Evolutionary conservation across 225 moss, liverwort and hornwort genomes (phyloP).

Genomic region (Pseudoscleropodium purum): DNA sequence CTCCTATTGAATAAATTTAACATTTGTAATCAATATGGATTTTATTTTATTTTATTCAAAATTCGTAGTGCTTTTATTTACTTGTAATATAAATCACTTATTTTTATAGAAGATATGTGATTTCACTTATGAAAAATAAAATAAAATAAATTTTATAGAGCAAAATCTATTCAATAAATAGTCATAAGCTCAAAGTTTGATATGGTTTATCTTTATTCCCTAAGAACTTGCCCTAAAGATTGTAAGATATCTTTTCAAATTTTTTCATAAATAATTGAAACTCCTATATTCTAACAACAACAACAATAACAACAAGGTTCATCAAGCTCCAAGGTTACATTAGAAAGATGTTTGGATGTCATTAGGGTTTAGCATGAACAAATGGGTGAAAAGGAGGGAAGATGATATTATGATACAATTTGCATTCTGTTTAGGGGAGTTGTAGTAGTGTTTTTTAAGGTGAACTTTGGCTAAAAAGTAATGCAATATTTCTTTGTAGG

Average conservation of each 20-base stretch:
- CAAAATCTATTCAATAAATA: background rate
- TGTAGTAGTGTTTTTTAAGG: too few relatives aligned
- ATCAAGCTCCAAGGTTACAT: too few relatives aligned
- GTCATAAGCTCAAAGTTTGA: background rate
- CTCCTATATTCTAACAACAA: background rate
- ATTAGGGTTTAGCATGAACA: too few relatives aligned
- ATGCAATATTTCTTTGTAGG: background rate
- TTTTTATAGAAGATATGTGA: background rate
- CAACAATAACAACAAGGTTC: too few relatives aligned
- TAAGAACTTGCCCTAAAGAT: background rate
- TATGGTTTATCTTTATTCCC: background rate
- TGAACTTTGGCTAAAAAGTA: too few relatives aligned
- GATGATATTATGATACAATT: too few relatives aligned
- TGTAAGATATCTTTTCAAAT: background rate
- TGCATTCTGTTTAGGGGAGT: too few relatives aligned
- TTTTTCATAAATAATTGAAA: background rate
- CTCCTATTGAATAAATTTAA: too few relatives aligned
- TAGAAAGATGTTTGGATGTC: too few relatives aligned
- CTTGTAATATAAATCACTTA: background rate
- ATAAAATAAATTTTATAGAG: background rate
- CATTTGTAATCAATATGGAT: background rate
- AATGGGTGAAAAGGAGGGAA: too few relatives aligned
- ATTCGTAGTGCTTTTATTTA: background rate
- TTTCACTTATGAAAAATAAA: accelerated
- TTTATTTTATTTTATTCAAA: background rate